Evolutionary conservation across 2,329 filamentous ascomycete species (phyloP).

Genomic region (Clonostachys byssicola): DNA sequence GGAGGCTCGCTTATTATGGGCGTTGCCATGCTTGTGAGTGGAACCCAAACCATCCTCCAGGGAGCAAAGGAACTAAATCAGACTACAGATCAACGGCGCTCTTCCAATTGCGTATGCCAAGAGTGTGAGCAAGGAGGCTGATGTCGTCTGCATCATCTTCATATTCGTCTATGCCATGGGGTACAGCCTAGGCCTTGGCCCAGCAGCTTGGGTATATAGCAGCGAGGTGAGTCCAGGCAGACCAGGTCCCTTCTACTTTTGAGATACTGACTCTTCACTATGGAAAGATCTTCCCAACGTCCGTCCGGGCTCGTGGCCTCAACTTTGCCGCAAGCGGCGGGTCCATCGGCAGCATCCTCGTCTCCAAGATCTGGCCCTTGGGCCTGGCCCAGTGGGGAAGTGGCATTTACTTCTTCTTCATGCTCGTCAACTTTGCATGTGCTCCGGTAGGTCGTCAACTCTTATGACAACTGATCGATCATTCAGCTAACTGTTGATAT

Average conservation of each 20-base stretch:
- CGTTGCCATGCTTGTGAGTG: conserved; percentile 43
- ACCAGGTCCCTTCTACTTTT: too few relatives aligned
- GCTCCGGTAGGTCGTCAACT: conserved; percentile 25
- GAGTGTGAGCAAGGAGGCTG: conserved; percentile 40
- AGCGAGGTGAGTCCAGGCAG: conserved; percentile 36
- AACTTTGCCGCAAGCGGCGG: conserved; percentile 50
- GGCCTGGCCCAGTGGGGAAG: conserved; percentile 45
- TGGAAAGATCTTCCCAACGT: conserved; percentile 47
- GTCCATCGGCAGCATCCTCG: conserved; percentile 50
- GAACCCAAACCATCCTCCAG: background rate
- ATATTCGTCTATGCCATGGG: conserved; percentile 56
- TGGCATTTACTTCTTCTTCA: conserved; percentile 54
- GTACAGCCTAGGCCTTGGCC: conserved; percentile 53
- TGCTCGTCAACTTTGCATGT: conserved; percentile 43
- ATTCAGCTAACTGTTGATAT: too few relatives aligned
- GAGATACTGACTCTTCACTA: background rate
- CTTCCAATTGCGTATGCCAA: conserved; percentile 45
- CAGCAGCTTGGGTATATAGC: conserved; percentile 55
- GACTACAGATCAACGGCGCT: conserved; percentile 44
- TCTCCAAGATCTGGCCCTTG: conserved; percentile 51
- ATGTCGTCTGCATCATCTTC: conserved; percentile 48
- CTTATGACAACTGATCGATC: too few relatives aligned
- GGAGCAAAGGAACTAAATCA: background rate
- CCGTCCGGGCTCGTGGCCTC: conserved; percentile 50
- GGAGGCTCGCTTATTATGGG: conserved; percentile 48